Conservation (phyloP, 2,329 filamentous ascomycete species). For the Dothistroma septosporum region DNA sequence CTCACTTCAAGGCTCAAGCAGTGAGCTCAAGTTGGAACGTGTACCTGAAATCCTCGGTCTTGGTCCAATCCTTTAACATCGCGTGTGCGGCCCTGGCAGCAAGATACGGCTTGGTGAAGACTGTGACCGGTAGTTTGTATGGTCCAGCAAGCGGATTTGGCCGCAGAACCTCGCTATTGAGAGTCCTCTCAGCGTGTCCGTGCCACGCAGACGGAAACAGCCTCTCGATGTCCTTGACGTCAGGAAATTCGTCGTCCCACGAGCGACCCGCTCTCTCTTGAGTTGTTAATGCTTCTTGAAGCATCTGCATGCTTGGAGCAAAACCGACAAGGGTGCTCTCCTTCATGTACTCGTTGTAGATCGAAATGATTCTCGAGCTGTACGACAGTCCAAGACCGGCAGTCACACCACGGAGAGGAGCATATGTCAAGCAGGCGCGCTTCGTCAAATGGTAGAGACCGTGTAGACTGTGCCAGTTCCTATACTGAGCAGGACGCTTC, state of each 20-base stretch:
- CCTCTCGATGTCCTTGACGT: slow-evolving; percentile 36
- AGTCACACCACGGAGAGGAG: slow-evolving; percentile 40
- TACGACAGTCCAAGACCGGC: slow-evolving; percentile 41
- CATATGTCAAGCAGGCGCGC: slow-evolving; percentile 23
- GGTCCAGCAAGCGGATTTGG: slow-evolving; percentile 33
- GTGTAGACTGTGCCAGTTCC: slow-evolving; percentile 28
- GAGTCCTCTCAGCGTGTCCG: slow-evolving; percentile 26
- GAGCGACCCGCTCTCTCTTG: slow-evolving; percentile 18
- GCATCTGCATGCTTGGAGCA: slow-evolving; percentile 14
- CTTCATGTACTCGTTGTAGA: slow-evolving; percentile 11
- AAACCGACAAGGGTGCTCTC: slow-evolving; percentile 7
- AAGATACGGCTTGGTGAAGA: slow-evolving; percentile 41
- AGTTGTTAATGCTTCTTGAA: slow-evolving; percentile 19
- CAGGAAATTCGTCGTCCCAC: slow-evolving; percentile 13
- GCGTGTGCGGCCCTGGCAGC: slow-evolving; percentile 43
- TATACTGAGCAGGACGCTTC: slow-evolving; percentile 20
- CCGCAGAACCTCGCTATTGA: slow-evolving; percentile 31
- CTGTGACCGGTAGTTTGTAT: slow-evolving; percentile 40
- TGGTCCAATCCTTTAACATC: slow-evolving; percentile 43
- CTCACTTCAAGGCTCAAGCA: not conserved
- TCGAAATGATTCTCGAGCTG: slow-evolving; percentile 35
- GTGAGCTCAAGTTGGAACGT: slow-evolving; percentile 26
- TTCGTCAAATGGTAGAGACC: slow-evolving; percentile 30
- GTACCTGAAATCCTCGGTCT: slow-evolving; percentile 23
- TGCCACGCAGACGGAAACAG: slow-evolving; percentile 40